Evolutionary conservation across 2,329 filamentous ascomycete genomes (phyloP), one percentile per base, ranked within the genome.

Genomic region (Fusarium chaquense): DNA sequence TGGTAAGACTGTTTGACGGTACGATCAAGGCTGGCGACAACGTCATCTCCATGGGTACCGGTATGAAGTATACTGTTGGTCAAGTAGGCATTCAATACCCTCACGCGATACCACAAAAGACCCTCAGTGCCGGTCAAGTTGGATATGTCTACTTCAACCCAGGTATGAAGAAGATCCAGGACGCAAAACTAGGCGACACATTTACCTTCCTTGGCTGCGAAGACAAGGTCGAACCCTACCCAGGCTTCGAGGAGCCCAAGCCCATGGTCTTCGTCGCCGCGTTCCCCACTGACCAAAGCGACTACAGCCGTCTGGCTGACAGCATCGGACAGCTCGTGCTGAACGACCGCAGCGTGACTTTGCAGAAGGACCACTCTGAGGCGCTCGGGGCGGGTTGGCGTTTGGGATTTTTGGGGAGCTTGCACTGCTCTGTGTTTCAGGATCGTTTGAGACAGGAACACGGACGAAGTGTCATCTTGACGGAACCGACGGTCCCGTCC

Each of bases 371-470:
- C 77, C 93, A 93, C 28, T 98, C 94, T 0, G 94, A 98, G 76
- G 96, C 96, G 1, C 84, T 99, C 0, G 96, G 96, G 1, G 93
- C 95, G 2, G 96, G 96, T 3, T 99, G 96, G 91, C 90, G 96
- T 46, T 83, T 99, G 13, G 96, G 96, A 0, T 99, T 99, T 76
- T 82, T 99, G 5, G 96, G 96, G n/a, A 98, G 94, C 15, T 83
- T 99, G 49, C 96, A 99, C 79, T 98, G 96, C 81, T 98, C 94
- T n/a, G 96, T 99, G 6, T 99, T 99, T 74, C 94, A 99, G 80
- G 96, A 99, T 79, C 92, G 96, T 1, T 82, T 99, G 55, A 90
- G 93, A 44, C 94, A 98, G 80, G 96, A 99, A 79, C 94, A 99
- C 75, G 96, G 95, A 7, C 92, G 93, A 4, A 96, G 90, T 75